A percentile compares a stretch with the other conserved stretches of the same genome.
These are phyloP conservation scores for Stephanodiscus triporus DNA, from an alignment of 108 stramenopile species.

Conservation along the genomic window DNA sequence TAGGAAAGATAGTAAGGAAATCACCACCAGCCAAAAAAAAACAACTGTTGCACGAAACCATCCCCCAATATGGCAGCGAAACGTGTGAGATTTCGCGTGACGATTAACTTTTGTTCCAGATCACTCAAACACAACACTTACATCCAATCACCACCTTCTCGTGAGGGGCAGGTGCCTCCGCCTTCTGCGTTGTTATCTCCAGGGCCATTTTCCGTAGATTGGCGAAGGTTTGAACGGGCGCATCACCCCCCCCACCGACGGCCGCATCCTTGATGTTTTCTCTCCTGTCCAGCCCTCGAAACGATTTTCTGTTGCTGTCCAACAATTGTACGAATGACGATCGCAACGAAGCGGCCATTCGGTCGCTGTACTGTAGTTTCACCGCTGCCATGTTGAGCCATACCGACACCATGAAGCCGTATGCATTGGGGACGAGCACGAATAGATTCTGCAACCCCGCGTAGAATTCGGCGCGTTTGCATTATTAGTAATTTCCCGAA, in stretches of 20 bases:
- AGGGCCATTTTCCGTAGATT: conserved; percentile 56
- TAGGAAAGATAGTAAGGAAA: conserved; percentile 50
- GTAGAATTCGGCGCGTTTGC: conserved; percentile 51
- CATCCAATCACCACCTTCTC: conserved; percentile 58
- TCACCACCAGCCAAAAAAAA: conserved; percentile 52
- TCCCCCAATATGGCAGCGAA: not conserved
- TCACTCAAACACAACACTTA: not conserved
- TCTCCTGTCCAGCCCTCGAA: conserved; percentile 10
- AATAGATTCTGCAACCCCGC: conserved; percentile 55
- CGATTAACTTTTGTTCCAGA: not conserved
- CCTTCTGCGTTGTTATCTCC: conserved; percentile 65
- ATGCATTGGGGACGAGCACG: conserved; percentile 74
- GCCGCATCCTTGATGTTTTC: conserved; percentile 9
- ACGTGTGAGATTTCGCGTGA: not conserved
- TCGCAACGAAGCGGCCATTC: conserved; percentile 39
- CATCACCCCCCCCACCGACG: not conserved
- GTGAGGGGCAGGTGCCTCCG: conserved; percentile 64
- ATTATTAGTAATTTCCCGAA: conserved; percentile 17
- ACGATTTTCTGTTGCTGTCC: conserved; percentile 48
- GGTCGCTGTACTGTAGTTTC: conserved; percentile 67
- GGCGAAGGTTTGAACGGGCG: conserved; percentile 20
- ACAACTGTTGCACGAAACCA: conserved; percentile 22
- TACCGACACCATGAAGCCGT: conserved; percentile 67
- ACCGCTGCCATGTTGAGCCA: conserved; percentile 77
- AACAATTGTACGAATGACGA: conserved; percentile 47